Evolutionary conservation across 1,284 basidiomycete species (phyloP).

Genomic region (Termitomyces sp.): DNA sequence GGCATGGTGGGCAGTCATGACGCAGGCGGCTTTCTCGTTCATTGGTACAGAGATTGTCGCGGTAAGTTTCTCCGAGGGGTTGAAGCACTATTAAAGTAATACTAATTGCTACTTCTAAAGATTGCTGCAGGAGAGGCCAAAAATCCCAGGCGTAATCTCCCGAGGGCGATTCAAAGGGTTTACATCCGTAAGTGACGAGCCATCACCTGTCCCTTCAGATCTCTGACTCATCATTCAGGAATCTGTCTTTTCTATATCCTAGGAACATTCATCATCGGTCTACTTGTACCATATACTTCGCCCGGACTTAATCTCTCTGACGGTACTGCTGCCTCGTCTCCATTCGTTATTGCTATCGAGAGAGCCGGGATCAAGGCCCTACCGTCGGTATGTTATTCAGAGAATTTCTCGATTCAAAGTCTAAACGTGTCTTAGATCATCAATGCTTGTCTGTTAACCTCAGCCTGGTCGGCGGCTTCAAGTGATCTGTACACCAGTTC

Average conservation of each 20-base stretch:
- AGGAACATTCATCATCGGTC: constrained; percentile 63
- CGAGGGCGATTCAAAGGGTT: constrained; percentile 64
- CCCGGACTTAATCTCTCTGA: constrained; percentile 44
- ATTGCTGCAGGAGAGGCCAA: constrained; percentile 80
- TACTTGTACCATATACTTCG: constrained; percentile 71
- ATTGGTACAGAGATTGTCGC: constrained; percentile 81
- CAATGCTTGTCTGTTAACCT: constrained; percentile 82
- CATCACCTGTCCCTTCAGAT: constrained; percentile 9
- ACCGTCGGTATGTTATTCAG: constrained; percentile 43
- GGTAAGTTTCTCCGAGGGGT: constrained; percentile 38
- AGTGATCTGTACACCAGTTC: constrained; percentile 81
- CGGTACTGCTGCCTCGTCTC: constrained; percentile 69
- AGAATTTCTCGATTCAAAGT: not conserved
- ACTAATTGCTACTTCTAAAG: constrained; percentile 22
- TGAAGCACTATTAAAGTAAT: not conserved
- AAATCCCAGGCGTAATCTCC: constrained; percentile 64
- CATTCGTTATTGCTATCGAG: constrained; percentile 79
- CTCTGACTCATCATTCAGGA: constrained; percentile 19
- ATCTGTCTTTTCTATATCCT: constrained; percentile 69
- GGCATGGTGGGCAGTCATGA: constrained; percentile 64
- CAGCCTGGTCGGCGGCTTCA: constrained; percentile 84
- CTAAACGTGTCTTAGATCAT: constrained; percentile 48
- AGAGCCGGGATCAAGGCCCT: constrained; percentile 71
- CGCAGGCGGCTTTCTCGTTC: constrained; percentile 81
- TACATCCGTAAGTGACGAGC: constrained; percentile 54